Conservation (phyloP, 352 stramenopile genomes). For the Pythium sp. region DNA sequence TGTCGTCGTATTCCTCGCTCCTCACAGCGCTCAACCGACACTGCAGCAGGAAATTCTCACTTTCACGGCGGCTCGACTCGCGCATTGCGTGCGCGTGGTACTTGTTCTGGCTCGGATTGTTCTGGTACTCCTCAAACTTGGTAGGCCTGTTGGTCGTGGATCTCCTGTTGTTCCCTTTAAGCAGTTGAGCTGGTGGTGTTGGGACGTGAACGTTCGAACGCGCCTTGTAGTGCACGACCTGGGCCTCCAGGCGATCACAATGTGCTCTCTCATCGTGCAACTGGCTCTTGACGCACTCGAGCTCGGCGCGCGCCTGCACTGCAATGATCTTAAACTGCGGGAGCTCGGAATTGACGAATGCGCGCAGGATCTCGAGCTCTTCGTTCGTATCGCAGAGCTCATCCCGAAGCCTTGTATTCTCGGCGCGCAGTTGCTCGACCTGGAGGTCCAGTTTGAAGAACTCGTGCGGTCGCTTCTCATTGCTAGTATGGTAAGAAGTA, state of each 20-base stretch:
- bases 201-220: conserved; percentile 4
- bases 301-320: conserved; percentile 37
- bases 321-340: conserved; percentile 29
- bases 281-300: conserved; percentile 35
- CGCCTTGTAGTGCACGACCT: conserved; percentile 26
- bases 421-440: conserved; percentile 34
- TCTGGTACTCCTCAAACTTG: neutral
- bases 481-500: neutral
- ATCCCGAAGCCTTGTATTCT: conserved; percentile 33
- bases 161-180: neutral
- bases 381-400: conserved; percentile 21
- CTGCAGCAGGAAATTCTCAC: conserved; percentile 7
- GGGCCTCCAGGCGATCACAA: conserved; percentile 26
- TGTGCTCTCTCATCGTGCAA: conserved; percentile 33
- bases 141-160: neutral
- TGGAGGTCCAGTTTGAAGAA: conserved; percentile 54
- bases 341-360: conserved; percentile 23
- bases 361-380: conserved; percentile 12
- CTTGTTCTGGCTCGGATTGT: neutral
- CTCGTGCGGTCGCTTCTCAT: conserved; percentile 19
- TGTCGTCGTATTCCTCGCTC: neutral
- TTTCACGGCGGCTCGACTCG: neutral
- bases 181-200: neutral
- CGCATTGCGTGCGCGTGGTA: neutral
- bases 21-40: neutral